A percentile compares a stretch with the other conserved stretches of the same genome.
Conservation (phyloP, 306 rosid genomes). For the Nissolia schottii region DNA sequence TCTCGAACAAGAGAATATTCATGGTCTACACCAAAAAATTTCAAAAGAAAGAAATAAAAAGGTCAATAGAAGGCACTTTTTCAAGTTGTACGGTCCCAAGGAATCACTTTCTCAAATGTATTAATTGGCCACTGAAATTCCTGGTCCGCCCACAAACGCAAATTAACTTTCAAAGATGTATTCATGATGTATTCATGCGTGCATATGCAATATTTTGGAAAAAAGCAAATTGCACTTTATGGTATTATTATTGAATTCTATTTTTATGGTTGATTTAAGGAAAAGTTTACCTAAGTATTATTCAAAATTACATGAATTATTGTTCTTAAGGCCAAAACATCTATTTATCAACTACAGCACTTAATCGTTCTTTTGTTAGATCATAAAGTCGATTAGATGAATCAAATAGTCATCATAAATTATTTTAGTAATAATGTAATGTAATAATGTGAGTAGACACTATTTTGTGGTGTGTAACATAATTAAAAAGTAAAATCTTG, state of each 20-base stretch:
- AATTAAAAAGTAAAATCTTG: no score
- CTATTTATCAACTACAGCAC: no score
- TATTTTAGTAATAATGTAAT: no score
- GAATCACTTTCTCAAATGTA: slow-evolving; percentile 20
- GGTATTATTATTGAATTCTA: background rate
- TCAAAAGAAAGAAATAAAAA: background rate
- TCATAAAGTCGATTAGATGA: no score
- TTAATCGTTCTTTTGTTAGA: no score
- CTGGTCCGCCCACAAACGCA: slow-evolving; percentile 23
- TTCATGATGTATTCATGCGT: slow-evolving; percentile 21
- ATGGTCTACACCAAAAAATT: no score
- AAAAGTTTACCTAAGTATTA: background rate
- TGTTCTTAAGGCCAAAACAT: background rate
- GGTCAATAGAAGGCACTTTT: slow-evolving; percentile 31
- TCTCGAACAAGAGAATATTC: no score
- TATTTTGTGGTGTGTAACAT: no score
- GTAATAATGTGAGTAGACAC: no score
- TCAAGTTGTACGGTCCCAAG: slow-evolving; percentile 18
- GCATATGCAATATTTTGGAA: slow-evolving; percentile 6
- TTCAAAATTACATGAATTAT: background rate
- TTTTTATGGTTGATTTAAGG: background rate
- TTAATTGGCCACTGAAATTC: slow-evolving; percentile 31
- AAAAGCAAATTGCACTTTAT: background rate
- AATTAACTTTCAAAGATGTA: slow-evolving; percentile 26
- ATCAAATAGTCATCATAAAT: no score